These are phyloP conservation scores for Nectriaceae sp. DNA, from an alignment of 2,329 filamentous ascomycete species.

Conservation along the genomic window DNA sequence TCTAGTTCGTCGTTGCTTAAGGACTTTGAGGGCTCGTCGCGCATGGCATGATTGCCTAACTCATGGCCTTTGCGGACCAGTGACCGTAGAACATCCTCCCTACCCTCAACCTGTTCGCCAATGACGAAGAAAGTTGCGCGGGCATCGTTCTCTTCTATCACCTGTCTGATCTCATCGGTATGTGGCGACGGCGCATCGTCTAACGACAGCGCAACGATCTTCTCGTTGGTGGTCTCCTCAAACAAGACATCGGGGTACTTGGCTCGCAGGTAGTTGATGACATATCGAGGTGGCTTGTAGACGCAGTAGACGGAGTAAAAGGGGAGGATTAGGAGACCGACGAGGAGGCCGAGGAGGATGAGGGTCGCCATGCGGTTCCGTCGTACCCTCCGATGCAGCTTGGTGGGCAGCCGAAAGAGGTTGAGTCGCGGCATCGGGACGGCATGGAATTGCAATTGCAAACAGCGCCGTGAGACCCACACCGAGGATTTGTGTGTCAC, in stretches of 20 bases:
- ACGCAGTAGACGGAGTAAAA: constrained; percentile 62
- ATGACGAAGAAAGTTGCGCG: constrained; percentile 89
- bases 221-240: constrained; percentile 60
- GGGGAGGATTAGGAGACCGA: constrained; percentile 38
- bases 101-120: constrained; percentile 68
- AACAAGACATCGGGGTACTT: constrained; percentile 81
- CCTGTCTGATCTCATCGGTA: constrained; percentile 68
- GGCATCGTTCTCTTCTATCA: constrained; percentile 67
- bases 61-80: constrained; percentile 67
- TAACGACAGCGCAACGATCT: constrained; percentile 79
- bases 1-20: constrained; percentile 62
- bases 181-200: constrained; percentile 80
- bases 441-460: constrained; percentile 8
- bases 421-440: constrained; percentile 42
- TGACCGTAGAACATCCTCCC: constrained; percentile 55
- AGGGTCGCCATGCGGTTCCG: constrained; percentile 61
- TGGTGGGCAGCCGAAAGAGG: constrained; percentile 56
- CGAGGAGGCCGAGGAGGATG: constrained; percentile 40
- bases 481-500: constrained; percentile 13
- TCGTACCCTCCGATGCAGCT: constrained; percentile 58
- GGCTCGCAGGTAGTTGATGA: constrained; percentile 70
- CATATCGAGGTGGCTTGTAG: constrained; percentile 75
- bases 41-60: constrained; percentile 87
- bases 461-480: constrained; percentile 19
- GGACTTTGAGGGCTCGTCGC: constrained; percentile 72